Evolutionary conservation across 306 rosid species (phyloP).

Genomic region (Lathyrus oleraceus): DNA sequence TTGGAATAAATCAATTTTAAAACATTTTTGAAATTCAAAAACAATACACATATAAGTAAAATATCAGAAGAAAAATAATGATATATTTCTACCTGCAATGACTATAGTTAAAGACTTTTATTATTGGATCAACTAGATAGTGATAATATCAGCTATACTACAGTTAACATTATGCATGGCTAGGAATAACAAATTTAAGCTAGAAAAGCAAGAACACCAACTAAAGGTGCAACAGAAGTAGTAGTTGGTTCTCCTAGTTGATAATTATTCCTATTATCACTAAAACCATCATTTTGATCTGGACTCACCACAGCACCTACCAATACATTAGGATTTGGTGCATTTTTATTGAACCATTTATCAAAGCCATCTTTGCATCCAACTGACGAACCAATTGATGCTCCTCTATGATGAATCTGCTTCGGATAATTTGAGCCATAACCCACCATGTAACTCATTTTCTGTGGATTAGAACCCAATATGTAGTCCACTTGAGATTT

Average conservation of each 20-base stretch:
- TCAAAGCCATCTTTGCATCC: conserved; percentile 51
- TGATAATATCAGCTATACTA: neutral
- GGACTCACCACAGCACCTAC: conserved; percentile 64
- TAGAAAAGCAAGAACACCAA: conserved; percentile 62
- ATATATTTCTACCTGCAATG: too few species aligned
- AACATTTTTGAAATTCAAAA: too few species aligned
- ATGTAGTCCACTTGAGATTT: conserved; percentile 60
- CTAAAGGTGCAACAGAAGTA: conserved; percentile 46
- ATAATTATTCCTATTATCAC: conserved; percentile 44
- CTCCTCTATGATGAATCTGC: conserved; percentile 66
- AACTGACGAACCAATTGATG: conserved; percentile 49
- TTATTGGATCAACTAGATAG: neutral
- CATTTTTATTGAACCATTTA: conserved; percentile 41
- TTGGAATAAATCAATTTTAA: too few species aligned
- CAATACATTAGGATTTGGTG: conserved; percentile 57
- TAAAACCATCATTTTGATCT: conserved; percentile 34
- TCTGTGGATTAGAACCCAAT: conserved; percentile 59
- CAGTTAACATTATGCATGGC: neutral
- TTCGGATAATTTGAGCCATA: conserved; percentile 50
- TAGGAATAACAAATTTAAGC: conserved; percentile 20
- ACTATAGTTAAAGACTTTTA: neutral
- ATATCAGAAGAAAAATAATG: neutral
- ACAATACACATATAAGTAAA: neutral
- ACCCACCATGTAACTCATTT: conserved; percentile 72
- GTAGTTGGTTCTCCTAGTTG: conserved; percentile 56